Percentiles rank a stretch among this genome's conserved stretches.
Conservation (phyloP, 1,139 yeast genomes). For the Tardiomyces blankii region DNA sequence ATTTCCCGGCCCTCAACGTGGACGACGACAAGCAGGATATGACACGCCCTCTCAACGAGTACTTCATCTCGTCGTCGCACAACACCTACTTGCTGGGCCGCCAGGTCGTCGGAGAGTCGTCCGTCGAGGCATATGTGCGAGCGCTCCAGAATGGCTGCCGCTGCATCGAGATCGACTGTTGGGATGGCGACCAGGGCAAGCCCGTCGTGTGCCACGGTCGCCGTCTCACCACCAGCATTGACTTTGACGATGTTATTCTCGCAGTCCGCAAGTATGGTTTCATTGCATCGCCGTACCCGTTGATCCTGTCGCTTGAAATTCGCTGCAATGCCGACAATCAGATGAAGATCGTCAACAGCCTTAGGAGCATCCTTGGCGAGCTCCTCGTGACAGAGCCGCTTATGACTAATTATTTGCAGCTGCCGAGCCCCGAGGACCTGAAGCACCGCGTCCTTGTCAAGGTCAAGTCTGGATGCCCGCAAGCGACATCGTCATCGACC, state of each 20-base stretch:
- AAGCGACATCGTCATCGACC: neutral
- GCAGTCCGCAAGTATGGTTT: constrained; percentile 79
- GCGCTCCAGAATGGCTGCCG: constrained; percentile 88
- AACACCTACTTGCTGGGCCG: constrained; percentile 85
- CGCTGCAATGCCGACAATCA: constrained; percentile 67
- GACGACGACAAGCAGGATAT: constrained; percentile 33
- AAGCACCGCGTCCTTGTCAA: constrained; percentile 64
- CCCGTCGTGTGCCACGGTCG: constrained; percentile 91
- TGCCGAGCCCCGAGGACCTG: constrained; percentile 68
- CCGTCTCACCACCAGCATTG: constrained; percentile 65
- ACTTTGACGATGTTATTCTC: constrained; percentile 56
- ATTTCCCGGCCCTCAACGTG: constrained; percentile 23
- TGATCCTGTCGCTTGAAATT: constrained; percentile 79
- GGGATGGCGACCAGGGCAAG: constrained; percentile 69
- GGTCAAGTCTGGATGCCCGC: constrained; percentile 36
- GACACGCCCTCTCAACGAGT: constrained; percentile 67
- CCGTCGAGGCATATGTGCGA: constrained; percentile 83
- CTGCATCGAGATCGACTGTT: constrained; percentile 85
- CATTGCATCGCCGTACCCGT: constrained; percentile 70
- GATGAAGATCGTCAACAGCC: constrained; percentile 36
- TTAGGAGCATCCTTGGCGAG: constrained; percentile 51
- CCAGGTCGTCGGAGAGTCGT: constrained; percentile 85
- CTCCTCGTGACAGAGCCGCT: constrained; percentile 40
- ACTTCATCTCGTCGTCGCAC: constrained; percentile 86
- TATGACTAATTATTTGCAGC: constrained; percentile 11